These are phyloP conservation scores for Solanum virginianum DNA, from an alignment of 257 asterid genomes.

Conservation along the genomic window DNA sequence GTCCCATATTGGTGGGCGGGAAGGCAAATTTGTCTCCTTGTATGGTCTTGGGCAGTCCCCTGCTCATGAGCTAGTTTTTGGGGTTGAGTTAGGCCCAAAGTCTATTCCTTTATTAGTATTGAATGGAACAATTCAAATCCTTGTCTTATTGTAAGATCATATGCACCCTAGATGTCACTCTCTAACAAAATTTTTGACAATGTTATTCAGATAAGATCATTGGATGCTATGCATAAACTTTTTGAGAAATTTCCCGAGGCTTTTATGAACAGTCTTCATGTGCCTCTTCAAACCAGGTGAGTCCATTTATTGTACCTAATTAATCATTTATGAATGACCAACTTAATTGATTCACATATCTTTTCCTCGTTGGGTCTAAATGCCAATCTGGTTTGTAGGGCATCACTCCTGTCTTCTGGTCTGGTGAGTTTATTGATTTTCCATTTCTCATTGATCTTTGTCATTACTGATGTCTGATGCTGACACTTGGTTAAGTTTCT, in stretches of 20 bases:
- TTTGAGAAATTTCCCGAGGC: conserved; percentile 91
- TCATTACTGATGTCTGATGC: neutral
- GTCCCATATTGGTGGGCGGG: neutral
- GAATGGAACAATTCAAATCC: neutral
- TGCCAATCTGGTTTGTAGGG: conserved; percentile 48
- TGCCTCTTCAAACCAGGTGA: conserved; percentile 54
- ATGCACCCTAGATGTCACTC: neutral
- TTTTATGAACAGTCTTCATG: conserved; percentile 75
- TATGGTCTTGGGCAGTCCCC: neutral
- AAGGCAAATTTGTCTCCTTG: neutral
- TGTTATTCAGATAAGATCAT: conserved; percentile 77
- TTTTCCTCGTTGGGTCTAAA: neutral
- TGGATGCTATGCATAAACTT: conserved; percentile 86
- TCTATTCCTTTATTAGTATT: neutral
- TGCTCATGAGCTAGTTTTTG: neutral
- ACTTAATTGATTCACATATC: neutral
- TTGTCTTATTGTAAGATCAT: neutral
- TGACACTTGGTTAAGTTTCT: neutral
- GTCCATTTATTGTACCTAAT: neutral
- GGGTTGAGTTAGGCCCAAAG: neutral
- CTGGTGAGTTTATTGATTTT: conserved; percentile 43
- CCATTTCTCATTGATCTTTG: neutral
- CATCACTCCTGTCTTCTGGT: conserved; percentile 36
- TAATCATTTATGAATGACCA: neutral
- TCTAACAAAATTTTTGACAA: conserved; percentile 1